Conservation (phyloP, 208 protist species). For the Trichomonas vaginalis region DNA sequence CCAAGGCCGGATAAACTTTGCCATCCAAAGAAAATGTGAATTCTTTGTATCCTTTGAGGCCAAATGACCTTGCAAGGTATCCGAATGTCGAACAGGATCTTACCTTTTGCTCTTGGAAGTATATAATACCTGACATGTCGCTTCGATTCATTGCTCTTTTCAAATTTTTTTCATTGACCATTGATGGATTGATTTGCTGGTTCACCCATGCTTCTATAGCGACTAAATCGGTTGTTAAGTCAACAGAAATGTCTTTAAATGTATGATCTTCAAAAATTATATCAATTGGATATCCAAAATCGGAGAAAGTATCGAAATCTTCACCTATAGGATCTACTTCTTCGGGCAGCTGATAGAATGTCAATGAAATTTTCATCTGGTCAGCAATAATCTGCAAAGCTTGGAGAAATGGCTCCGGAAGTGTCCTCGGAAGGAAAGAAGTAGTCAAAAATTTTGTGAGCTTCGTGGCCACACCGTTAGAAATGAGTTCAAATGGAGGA, state of each 20-base stretch:
- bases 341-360: background rate
- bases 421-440: background rate
- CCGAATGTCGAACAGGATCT: background rate
- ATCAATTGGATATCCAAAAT: background rate
- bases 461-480: too few relatives aligned
- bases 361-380: background rate
- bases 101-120: background rate
- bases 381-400: background rate
- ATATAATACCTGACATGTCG: background rate
- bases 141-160: background rate
- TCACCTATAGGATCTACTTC: background rate
- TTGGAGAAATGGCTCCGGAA: background rate
- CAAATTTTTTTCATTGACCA: background rate
- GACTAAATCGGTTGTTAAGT: background rate
- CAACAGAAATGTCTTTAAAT: background rate
- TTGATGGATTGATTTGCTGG: background rate
- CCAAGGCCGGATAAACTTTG: background rate
- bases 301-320: background rate
- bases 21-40: background rate
- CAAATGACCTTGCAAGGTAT: background rate
- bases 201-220: background rate
- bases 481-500: background rate
- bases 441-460: background rate
- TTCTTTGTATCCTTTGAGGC: background rate
- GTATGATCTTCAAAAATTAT: background rate